phyloP scores from a whole-genome alignment of 2,329 filamentous ascomycete species.

The Emmonsia crescens region DNA sequence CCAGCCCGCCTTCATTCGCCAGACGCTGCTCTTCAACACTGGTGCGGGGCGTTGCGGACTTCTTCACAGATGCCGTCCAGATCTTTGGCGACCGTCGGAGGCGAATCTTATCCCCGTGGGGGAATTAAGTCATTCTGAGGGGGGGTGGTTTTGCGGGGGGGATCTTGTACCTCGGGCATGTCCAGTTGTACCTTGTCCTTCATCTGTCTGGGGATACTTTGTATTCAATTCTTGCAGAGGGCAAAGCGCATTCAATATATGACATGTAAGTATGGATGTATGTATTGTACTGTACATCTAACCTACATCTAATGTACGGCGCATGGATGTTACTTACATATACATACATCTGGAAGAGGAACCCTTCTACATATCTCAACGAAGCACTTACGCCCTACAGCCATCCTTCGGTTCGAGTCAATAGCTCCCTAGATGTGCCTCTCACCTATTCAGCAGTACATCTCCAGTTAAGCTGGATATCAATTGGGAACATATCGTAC shows the following conservation, averaged over 20 bases:
- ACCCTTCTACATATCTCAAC: not conserved
- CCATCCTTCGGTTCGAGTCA: not conserved
- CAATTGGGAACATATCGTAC: not conserved
- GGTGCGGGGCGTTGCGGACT: not conserved
- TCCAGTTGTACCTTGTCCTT: not conserved
- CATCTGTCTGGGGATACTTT: not conserved
- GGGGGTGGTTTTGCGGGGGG: too few relatives aligned
- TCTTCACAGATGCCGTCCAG: not conserved
- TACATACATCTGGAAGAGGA: not conserved
- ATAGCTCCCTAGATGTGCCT: not conserved
- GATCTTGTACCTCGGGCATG: too few relatives aligned
- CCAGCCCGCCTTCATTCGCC: not conserved
- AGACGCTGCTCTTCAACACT: not conserved
- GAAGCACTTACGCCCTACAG: not conserved
- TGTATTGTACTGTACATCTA: not conserved
- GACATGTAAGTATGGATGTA: not conserved
- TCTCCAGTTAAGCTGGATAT: not conserved
- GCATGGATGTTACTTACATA: not conserved
- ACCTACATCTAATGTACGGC: not conserved
- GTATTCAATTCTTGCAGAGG: not conserved
- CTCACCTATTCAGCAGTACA: not conserved
- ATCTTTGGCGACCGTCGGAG: not conserved
- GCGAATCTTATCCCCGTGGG: not conserved
- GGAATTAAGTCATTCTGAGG: not conserved
- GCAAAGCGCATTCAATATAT: not conserved